These are phyloP conservation scores for Phytophthora cajani DNA, from an alignment of 352 stramenopile species.

Conservation along the genomic window DNA sequence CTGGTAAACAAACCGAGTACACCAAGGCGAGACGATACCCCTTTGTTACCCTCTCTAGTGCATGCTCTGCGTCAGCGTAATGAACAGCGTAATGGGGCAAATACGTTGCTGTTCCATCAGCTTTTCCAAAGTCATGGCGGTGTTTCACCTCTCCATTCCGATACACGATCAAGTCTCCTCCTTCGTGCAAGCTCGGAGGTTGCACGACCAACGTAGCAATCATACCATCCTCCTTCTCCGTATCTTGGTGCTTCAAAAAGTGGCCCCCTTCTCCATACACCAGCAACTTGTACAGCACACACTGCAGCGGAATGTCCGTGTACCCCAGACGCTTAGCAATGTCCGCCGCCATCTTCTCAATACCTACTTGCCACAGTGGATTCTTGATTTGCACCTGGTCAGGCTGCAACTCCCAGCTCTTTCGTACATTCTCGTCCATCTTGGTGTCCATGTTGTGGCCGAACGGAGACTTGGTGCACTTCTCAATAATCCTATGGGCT, in stretches of 20 bases:
- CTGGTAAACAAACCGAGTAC: conserved; percentile 35
- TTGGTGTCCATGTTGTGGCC: conserved; percentile 9
- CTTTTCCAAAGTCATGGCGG: conserved; percentile 34
- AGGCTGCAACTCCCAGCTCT: conserved; percentile 15
- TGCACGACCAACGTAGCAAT: conserved; percentile 44
- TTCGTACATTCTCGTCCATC: conserved; percentile 22
- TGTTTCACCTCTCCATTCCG: conserved; percentile 5
- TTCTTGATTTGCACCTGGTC: conserved; percentile 14
- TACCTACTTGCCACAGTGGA: conserved; percentile 6
- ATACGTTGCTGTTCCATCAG: conserved; percentile 11
- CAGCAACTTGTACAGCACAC: conserved; percentile 7
- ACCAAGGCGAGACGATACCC: conserved; percentile 31
- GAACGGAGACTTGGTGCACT: neutral
- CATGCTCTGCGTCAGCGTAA: conserved; percentile 35
- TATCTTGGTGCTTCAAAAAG: conserved; percentile 54
- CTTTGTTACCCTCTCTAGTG: conserved; percentile 27
- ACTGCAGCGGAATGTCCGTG: conserved; percentile 14
- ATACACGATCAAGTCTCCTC: conserved; percentile 37
- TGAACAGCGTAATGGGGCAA: conserved; percentile 31
- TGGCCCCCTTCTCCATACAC: conserved; percentile 36
- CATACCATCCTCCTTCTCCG: conserved; percentile 58
- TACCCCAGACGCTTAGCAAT: conserved; percentile 13
- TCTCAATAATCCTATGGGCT: neutral
- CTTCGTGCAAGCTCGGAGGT: conserved; percentile 28
- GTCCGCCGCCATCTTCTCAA: conserved; percentile 7